Conservation (phyloP, 164 flowering plant genomes). For the Nymphaea thermarum region DNA sequence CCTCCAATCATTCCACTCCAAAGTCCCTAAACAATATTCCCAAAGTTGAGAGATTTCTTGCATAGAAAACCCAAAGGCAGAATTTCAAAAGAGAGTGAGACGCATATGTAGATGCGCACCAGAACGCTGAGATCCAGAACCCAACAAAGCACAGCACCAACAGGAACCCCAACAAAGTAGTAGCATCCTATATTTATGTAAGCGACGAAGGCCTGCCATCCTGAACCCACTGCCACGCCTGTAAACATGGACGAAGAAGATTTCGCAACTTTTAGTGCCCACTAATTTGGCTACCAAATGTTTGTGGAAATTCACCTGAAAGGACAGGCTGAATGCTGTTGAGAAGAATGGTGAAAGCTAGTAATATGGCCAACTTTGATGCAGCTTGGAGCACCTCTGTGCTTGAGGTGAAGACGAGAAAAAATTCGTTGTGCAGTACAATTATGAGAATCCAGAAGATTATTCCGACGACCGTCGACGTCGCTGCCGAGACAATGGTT, state of each 20-base stretch:
- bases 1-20: slow-evolving; percentile 14
- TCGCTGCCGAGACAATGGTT: slow-evolving; percentile 13
- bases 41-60: too few relatives aligned
- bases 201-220: slow-evolving; percentile 65
- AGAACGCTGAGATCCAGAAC: slow-evolving; percentile 26
- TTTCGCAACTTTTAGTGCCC: slow-evolving; percentile 38
- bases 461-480: slow-evolving; percentile 24
- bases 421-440: slow-evolving; percentile 14
- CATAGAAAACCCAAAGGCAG: too few relatives aligned
- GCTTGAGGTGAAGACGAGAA: slow-evolving; percentile 22
- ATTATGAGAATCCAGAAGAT: slow-evolving; percentile 17
- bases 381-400: slow-evolving; percentile 19
- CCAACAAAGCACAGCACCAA: slow-evolving; percentile 48
- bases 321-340: slow-evolving; percentile 44
- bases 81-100: not conserved
- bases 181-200: slow-evolving; percentile 51
- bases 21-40: slow-evolving; percentile 5
- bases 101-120: slow-evolving; percentile 17
- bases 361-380: slow-evolving; percentile 24
- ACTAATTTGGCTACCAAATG: slow-evolving; percentile 30
- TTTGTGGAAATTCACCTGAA: slow-evolving; percentile 16
- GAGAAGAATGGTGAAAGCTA: slow-evolving; percentile 34
- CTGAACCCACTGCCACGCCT: slow-evolving; percentile 73
- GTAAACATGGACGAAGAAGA: slow-evolving; percentile 28
- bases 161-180: slow-evolving; percentile 53